phyloP scores from a whole-genome alignment of 148 eudicot genomes.

The Rhododendron williamsianum region DNA sequence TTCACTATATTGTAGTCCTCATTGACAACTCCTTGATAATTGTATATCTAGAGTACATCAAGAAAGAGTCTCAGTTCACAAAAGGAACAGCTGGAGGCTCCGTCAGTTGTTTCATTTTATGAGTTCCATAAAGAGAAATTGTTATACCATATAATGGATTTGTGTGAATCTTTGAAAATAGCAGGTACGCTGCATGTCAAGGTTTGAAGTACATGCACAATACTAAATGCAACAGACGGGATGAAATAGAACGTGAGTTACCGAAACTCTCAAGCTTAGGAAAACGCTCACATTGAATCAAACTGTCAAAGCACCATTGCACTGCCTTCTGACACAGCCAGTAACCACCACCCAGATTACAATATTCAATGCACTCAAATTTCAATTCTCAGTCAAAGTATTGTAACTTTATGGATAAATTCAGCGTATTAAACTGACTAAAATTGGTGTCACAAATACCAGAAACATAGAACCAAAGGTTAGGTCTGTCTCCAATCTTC shows the following conservation, averaged over 20 bases:
- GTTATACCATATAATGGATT: background rate
- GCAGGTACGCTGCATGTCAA: background rate
- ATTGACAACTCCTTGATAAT: conserved; percentile 73
- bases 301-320: background rate
- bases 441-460: background rate
- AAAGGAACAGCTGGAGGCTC: background rate
- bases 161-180: background rate
- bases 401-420: background rate
- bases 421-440: background rate
- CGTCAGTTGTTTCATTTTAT: background rate
- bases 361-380: background rate
- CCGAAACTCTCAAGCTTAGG: background rate
- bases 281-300: background rate
- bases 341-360: background rate
- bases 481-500: too few species aligned
- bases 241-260: background rate
- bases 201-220: background rate
- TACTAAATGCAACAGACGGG: background rate
- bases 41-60: conserved; percentile 56
- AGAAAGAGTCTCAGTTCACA: conserved; percentile 17
- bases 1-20: conserved; percentile 81
- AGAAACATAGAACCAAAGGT: background rate
- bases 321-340: background rate
- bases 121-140: background rate
- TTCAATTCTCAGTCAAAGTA: background rate